phyloP scores from a whole-genome alignment of 768 basidiomycete genomes.

The Suillus variegatus region DNA sequence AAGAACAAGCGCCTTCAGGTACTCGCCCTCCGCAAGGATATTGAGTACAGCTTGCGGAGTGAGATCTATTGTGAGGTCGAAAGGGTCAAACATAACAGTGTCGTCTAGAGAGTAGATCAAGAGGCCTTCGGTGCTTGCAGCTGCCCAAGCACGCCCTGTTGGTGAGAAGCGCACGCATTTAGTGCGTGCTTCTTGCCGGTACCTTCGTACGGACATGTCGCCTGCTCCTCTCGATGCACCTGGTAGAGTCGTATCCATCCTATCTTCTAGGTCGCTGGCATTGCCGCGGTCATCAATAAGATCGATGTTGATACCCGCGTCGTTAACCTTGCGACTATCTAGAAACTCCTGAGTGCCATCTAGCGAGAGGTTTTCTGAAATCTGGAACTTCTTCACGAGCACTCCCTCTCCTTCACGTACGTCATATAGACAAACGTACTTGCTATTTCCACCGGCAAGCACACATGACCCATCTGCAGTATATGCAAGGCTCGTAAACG shows the following conservation, averaged over 20 bases:
- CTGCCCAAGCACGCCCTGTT: conserved; percentile 93
- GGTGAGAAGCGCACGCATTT: conserved; percentile 94
- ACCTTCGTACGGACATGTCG: conserved; percentile 86
- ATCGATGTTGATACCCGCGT: conserved; percentile 85
- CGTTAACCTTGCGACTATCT: conserved; percentile 86
- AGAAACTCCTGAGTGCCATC: conserved; percentile 97
- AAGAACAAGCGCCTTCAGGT: conserved; percentile 92
- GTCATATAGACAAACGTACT: conserved; percentile 95
- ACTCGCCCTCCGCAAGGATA: conserved; percentile 68
- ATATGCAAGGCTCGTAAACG: conserved; percentile 90
- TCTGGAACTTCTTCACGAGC: conserved; percentile 95
- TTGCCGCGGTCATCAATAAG: conserved; percentile 84
- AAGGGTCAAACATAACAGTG: conserved; percentile 86
- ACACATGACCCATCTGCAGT: conserved; percentile 92
- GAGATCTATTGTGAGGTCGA: conserved; percentile 93
- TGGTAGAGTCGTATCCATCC: conserved; percentile 80
- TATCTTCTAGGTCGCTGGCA: conserved; percentile 89
- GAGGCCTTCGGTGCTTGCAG: conserved; percentile 93
- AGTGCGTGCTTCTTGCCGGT: conserved; percentile 87
- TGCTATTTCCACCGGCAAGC: conserved; percentile 94
- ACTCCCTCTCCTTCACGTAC: conserved; percentile 87
- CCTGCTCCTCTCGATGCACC: conserved; percentile 77
- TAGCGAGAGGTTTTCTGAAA: conserved; percentile 91
- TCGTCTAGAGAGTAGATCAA: conserved; percentile 95
- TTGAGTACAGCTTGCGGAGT: conserved; percentile 87